Evolutionary conservation across 73 alveolate genomes (phyloP), one percentile per base, ranked within the genome.

Genomic region (Paramecium octaurelia): DNA sequence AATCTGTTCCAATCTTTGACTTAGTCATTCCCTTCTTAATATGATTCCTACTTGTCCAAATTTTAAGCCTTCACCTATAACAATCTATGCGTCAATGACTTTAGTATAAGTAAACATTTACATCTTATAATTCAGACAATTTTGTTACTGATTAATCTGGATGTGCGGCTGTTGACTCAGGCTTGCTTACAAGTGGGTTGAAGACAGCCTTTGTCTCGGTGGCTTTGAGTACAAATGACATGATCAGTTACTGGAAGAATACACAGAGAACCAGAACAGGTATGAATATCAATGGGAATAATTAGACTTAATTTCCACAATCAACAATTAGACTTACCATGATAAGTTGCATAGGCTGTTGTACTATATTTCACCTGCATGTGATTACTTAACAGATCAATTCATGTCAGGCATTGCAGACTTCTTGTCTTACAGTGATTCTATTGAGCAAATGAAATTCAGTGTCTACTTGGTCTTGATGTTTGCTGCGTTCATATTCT

Each of bases 121-220:
- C 3, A 12, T 34, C 18, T 34, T 18, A n/a, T 9, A 1, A 12
- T 38, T 0, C 12, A 44, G 91, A 70, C 59, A 73, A 58, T 73
- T 89, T 83, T 42, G 57, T 27, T 5, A 89, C 84, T 3, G 92
- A 89, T 89, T 27, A 71, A 71, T 0, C 85, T 0, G 68, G 69
- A 27, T 89, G 94, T 68, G 58, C 59, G 3, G 23, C 77, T 42
- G 88, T 70, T 6, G 86, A 77, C 44, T 70, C 86, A 9, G 92
- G 92, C 10, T 46, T 89, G 5, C 58, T 89, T 8, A 68, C 80
- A 43, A 89, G 94, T 71, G 94, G 94, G 29, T 59, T 89, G 10
- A 70, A 89, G 20, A 89, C 94, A 18, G 94, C 94, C 9, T 64
- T 89, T 29, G 94, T 89, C 12, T 70, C 94, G 5, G 86, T 64